Evolutionary conservation across 202 grass and related monocot species (phyloP), one percentile per base, ranked within the genome.

Genomic region (Digitaria exilis): DNA sequence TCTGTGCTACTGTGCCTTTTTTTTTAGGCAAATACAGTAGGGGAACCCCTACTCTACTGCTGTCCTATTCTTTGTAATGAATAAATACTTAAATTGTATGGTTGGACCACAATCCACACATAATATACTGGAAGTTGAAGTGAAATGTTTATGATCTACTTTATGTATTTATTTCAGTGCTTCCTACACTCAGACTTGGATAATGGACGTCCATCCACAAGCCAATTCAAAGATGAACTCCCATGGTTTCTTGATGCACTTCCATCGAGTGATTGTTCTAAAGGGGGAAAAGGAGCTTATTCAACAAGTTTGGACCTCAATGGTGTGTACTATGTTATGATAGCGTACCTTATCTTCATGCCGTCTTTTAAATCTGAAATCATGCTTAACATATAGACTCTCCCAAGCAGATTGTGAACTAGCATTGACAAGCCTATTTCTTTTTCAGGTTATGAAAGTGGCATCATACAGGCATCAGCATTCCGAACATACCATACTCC

Each of bases 171-270:
- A 16, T 54, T 29, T 91, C 73, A 97, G 95, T 98, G 96, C 72
- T 96, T 96, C 70, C 80, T 87, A 56, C 73, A 79, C 76, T 90
- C 89, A 76, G 89, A 96, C 72, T 90, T 98, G 78, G 89, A 98
- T 71, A 83, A 90, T 71, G 93, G 93, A 5, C 93, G 96, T n/a
- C 96, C 96, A 63, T 96, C 92, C 5, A 98, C 89, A 80, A 52
- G 22, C 37, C 89, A 96, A 55, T 98, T 98, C 76, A 92, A 63
- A 82, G 91, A 94, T 76, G 96, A 96, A 72, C 85, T 98, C 77
- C 96, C 96, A 75, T 98, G 96, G 96, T 98, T 98, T 92, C 91
- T 98, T 28, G 80, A 96, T 87, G 96, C 96, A 73, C 87, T 98
- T 74, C 96, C 96, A 71, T 98, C 96, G 25, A 88, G 80, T 76